Evolutionary conservation across 805 yeast genomes (phyloP).

Genomic region (Lachancea nothofagi): DNA sequence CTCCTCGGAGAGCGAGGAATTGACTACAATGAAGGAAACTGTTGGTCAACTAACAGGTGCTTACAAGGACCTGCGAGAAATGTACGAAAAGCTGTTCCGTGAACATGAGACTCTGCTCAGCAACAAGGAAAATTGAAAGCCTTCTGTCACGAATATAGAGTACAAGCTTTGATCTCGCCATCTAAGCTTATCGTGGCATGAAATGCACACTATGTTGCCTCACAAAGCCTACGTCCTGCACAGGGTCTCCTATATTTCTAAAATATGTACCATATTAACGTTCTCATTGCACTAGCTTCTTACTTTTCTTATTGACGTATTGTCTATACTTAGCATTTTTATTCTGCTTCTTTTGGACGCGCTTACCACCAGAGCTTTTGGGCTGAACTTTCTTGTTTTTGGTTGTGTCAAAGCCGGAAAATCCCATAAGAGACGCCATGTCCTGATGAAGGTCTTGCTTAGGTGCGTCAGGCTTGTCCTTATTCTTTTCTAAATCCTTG

Average conservation of each 20-base stretch:
- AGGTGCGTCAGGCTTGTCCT: background rate
- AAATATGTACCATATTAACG: background rate
- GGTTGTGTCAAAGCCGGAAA: constrained; percentile 48
- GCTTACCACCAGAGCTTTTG: constrained; percentile 36
- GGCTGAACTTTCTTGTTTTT: constrained; percentile 53
- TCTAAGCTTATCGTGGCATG: no score
- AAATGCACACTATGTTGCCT: no score
- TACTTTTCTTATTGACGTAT: constrained; percentile 46
- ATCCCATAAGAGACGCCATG: constrained; percentile 46
- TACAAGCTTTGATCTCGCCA: no score
- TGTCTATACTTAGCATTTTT: constrained; percentile 46
- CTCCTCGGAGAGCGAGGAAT: constrained; percentile 26
- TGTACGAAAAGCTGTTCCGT: constrained; percentile 52
- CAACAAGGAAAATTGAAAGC: background rate
- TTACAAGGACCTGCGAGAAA: constrained; percentile 50
- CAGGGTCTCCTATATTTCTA: no score
- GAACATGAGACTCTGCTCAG: constrained; percentile 41
- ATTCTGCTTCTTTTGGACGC: constrained; percentile 36
- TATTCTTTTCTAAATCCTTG: background rate
- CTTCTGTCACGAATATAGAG: constrained; percentile 1
- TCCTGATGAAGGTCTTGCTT: constrained; percentile 3
- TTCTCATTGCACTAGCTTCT: constrained; percentile 6
- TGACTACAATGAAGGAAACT: constrained; percentile 40
- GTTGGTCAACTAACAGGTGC: constrained; percentile 50
- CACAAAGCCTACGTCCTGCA: no score